A percentile compares a stretch with the other conserved stretches of the same genome.
Evolutionary conservation across 225 moss, liverwort and hornwort species (phyloP).

Genomic region (Thuidium tamariscinum): DNA sequence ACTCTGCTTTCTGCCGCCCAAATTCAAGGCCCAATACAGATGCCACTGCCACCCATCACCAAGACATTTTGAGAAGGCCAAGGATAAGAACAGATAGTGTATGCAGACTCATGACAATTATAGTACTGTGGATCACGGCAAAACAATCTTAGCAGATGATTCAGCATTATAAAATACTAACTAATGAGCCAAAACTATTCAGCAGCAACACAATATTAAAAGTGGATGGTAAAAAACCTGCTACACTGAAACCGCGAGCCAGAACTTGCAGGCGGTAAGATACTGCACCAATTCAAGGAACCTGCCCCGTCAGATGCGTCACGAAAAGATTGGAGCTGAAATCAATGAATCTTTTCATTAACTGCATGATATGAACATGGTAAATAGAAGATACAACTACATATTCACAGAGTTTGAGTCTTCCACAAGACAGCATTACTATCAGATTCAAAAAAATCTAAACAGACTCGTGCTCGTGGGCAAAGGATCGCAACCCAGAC

Average conservation of each 20-base stretch:
- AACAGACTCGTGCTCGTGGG: neutral
- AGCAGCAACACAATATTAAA: neutral
- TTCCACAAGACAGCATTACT: neutral
- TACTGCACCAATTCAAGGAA: conserved; percentile 21
- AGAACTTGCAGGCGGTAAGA: conserved; percentile 27
- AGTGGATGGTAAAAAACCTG: neutral
- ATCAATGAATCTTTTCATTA: neutral
- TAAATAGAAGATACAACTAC: neutral
- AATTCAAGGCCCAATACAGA: conserved; percentile 23
- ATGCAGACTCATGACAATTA: neutral
- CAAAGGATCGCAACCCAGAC: neutral
- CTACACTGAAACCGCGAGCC: conserved; percentile 21
- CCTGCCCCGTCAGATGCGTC: conserved; percentile 3
- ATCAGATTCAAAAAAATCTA: neutral
- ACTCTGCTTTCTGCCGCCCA: conserved; percentile 20
- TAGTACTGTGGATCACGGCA: neutral
- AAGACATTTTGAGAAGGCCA: neutral
- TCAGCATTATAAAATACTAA: neutral
- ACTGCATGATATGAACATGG: neutral
- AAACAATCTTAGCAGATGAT: neutral
- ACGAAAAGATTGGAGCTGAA: neutral
- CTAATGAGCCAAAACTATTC: neutral
- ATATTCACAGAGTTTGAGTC: neutral
- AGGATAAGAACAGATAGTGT: neutral
- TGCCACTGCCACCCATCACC: conserved; percentile 23